phyloP scores from a whole-genome alignment of 352 stramenopile genomes.

The Globisporangium echinulatum region DNA sequence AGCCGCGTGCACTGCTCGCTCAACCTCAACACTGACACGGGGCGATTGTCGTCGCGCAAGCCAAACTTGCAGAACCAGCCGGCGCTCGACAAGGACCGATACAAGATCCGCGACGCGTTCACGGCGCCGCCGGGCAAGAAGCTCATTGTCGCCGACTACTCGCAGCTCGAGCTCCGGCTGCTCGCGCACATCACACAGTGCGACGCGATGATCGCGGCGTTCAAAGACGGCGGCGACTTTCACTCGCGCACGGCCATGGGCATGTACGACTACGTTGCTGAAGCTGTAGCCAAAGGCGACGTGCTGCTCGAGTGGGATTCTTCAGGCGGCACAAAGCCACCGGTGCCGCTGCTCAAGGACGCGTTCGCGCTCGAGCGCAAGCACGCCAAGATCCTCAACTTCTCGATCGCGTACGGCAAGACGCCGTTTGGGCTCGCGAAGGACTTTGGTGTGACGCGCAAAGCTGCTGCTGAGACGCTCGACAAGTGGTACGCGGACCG shows the following conservation, averaged over 20 bases:
- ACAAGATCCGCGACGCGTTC: constrained; percentile 92
- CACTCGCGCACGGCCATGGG: constrained; percentile 95
- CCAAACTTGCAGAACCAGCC: constrained; percentile 99
- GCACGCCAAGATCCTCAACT: constrained; percentile 99
- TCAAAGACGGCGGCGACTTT: constrained; percentile 90
- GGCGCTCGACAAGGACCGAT: constrained; percentile 80
- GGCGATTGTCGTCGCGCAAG: constrained; percentile 93
- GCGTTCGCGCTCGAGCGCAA: constrained; percentile 95
- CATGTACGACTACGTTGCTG: constrained; percentile 98
- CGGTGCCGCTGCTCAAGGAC: constrained; percentile 97
- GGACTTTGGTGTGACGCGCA: constrained; percentile 73
- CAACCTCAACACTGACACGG: constrained; percentile 99
- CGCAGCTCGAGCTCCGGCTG: constrained; percentile 98
- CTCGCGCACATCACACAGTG: constrained; percentile 98
- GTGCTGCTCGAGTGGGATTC: constrained; percentile 98
- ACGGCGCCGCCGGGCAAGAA: constrained; percentile 88
- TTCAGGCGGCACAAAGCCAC: constrained; percentile 51
- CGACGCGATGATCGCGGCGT: constrained; percentile 98
- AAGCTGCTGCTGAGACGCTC: constrained; percentile 78
- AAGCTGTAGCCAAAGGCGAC: constrained; percentile 94
- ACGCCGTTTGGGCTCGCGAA: constrained; percentile 96
- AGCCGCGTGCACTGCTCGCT: constrained; percentile 97
- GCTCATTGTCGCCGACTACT: constrained; percentile 99
- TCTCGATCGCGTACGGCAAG: constrained; percentile 99
- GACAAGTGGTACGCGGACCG: constrained; percentile 97